These are phyloP conservation scores for Russula earlei DNA, from an alignment of 768 basidiomycete genomes.

Conservation along the genomic window DNA sequence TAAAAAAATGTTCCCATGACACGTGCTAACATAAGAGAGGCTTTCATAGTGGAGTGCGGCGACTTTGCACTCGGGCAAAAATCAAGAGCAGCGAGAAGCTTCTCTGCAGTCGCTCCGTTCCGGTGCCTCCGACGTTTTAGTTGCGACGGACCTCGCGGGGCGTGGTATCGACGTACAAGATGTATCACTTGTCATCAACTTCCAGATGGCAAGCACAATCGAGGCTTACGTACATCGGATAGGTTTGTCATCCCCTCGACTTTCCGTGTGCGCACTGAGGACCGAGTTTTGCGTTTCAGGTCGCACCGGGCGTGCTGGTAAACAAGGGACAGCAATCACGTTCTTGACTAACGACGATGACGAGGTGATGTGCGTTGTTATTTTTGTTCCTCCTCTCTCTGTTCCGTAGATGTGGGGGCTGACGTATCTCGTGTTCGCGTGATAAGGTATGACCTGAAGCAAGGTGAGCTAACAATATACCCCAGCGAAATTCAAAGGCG, in stretches of 20 bases:
- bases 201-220: constrained; percentile 93
- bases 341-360: constrained; percentile 95
- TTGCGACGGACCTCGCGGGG: constrained; percentile 95
- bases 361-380: constrained; percentile 66
- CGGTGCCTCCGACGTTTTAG: constrained; percentile 81
- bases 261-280: background rate
- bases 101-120: constrained; percentile 78
- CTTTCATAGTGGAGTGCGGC: constrained; percentile 72
- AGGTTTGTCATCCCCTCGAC: constrained; percentile 37
- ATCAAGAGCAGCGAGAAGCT: constrained; percentile 93
- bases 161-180: constrained; percentile 99
- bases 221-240: constrained; percentile 98
- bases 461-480: constrained; percentile 42
- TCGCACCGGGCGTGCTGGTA: constrained; percentile 96
- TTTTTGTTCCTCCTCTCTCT: background rate
- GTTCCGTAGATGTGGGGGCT: background rate
- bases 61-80: constrained; percentile 94
- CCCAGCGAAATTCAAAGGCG: background rate
- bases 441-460: constrained; percentile 86
- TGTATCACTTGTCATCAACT: constrained; percentile 93
- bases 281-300: constrained; percentile 35
- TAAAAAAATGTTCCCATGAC: background rate
- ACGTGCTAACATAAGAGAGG: background rate
- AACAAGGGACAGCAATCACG: constrained; percentile 86
- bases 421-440: constrained; percentile 8